Evolutionary conservation across 1,139 yeast genomes (phyloP), one percentile per base, ranked within the genome.

Genomic region (Saccharomyces hybrid): DNA sequence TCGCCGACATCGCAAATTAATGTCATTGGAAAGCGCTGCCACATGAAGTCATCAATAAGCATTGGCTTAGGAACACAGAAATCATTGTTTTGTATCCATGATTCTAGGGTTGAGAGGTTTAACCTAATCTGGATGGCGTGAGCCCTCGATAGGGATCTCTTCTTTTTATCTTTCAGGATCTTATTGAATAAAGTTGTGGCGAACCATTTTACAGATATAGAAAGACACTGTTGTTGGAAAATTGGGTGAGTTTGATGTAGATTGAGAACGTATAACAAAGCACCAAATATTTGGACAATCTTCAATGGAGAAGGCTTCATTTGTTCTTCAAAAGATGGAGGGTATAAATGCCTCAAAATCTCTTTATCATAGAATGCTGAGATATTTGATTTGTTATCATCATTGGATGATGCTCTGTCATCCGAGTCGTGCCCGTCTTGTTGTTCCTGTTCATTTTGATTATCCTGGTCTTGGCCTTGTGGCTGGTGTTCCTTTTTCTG

Each of bases 121-220:
- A 93, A 78, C 53, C 98, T 76, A 50, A 93, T 84, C 68, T 93
- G 98, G 70, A 93, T 82, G 0, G 98, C 98, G 60, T 86, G 83
- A 1, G 89, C 78, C 56, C 99, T 78, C 0, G 96, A 81, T 53
- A 88, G 77, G 61, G 86, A 85, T 52, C 70, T 76, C 60, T 68
- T 72, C 59, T 77, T 81, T 25, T 85, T 80, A 62, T 79, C 83
- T 34, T 82, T 76, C 52, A 90, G 71, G 41, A 91, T 76, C 54
- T 84, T 76, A 68, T 93, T 91, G 72, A 91, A 91, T 31, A 91
- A 65, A 2, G 81, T 79, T 16, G 84, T 75, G 25, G 91, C 83
- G 29, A 89, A 73, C 83, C 93, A 89, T 69, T 86, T 85, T 53
- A 93, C 77, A 1, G 93, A 85, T 57, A 85, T 85, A 0, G 95